phyloP scores from a whole-genome alignment of 225 moss, liverwort and hornwort genomes.

The Lunularia cruciata region DNA sequence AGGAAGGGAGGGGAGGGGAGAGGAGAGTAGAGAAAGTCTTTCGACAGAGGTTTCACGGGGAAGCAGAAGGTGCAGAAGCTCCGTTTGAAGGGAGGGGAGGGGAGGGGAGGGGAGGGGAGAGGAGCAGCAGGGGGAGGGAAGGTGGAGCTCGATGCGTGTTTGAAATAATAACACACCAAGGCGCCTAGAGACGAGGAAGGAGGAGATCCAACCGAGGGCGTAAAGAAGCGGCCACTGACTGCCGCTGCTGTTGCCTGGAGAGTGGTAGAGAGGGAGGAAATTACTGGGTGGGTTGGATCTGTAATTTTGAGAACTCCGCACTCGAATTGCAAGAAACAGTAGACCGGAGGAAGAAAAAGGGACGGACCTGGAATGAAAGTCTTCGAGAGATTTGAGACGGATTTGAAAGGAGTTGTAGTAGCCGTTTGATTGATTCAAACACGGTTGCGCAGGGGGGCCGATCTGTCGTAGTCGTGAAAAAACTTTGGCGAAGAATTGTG shows the following conservation, averaged over 20 bases:
- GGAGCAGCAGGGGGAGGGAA: not conserved
- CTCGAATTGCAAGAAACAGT: no score
- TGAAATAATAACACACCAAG: not conserved
- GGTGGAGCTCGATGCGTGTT: constrained; percentile 1
- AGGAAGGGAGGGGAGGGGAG: not conserved
- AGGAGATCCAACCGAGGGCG: constrained; percentile 3
- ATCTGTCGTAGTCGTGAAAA: not conserved
- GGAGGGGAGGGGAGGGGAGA: not conserved
- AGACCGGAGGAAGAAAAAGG: not conserved
- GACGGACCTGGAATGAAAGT: not conserved
- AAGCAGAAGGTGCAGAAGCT: not conserved
- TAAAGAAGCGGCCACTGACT: not conserved
- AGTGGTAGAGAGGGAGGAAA: no score
- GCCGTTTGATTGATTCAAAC: not conserved
- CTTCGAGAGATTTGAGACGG: not conserved
- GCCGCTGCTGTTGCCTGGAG: not conserved
- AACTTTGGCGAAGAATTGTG: not conserved
- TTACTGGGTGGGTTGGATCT: not conserved
- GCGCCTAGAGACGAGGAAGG: no score
- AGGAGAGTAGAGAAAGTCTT: no score
- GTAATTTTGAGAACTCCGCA: not conserved
- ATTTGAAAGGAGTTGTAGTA: not conserved
- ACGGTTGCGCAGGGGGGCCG: no score
- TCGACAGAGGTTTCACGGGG: not conserved
- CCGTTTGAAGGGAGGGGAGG: not conserved